Percentiles rank a stretch among this genome's conserved stretches.
Conservation (phyloP, 116 monocot species). For the Posidonia oceanica region DNA sequence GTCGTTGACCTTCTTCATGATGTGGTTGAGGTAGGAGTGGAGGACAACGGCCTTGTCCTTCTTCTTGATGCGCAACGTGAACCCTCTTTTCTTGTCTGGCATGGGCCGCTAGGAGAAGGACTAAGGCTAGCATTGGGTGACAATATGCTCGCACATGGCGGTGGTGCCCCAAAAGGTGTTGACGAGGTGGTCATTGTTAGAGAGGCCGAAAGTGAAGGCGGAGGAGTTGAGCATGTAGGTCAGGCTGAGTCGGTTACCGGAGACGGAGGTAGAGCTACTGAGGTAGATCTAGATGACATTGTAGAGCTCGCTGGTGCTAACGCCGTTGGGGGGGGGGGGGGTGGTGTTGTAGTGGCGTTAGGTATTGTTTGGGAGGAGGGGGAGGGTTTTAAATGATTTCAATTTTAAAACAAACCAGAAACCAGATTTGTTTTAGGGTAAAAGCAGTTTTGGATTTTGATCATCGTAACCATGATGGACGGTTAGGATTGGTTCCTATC, state of each 20-base stretch:
- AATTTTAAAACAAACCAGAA: too few relatives aligned
- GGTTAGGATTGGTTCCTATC: too few relatives aligned
- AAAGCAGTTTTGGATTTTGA: too few relatives aligned
- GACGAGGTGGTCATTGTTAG: constrained; percentile 61
- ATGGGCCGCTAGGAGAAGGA: constrained; percentile 71
- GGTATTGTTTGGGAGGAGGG: too few relatives aligned
- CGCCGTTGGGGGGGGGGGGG: neutral
- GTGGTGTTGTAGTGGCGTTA: too few relatives aligned
- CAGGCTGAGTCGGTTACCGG: constrained; percentile 39
- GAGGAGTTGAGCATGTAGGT: constrained; percentile 63
- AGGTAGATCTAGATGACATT: constrained; percentile 64
- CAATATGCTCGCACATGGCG: constrained; percentile 73
- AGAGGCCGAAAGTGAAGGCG: constrained; percentile 57
- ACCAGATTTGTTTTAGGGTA: too few relatives aligned
- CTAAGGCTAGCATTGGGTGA: constrained; percentile 41
- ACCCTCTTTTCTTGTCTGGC: too few relatives aligned
- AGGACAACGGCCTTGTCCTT: constrained; percentile 39
- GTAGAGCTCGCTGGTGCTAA: constrained; percentile 45
- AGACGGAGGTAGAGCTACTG: constrained; percentile 33
- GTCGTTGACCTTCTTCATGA: constrained; percentile 52
- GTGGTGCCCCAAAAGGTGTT: constrained; percentile 40
- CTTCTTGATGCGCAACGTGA: constrained; percentile 58
- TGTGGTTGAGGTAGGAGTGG: constrained; percentile 61
- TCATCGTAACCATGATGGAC: too few relatives aligned
- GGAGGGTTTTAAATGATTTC: too few relatives aligned